Base-by-base conservation (phyloP, 345 rosid genomes). In the Aquilaria malaccensis region DNA sequence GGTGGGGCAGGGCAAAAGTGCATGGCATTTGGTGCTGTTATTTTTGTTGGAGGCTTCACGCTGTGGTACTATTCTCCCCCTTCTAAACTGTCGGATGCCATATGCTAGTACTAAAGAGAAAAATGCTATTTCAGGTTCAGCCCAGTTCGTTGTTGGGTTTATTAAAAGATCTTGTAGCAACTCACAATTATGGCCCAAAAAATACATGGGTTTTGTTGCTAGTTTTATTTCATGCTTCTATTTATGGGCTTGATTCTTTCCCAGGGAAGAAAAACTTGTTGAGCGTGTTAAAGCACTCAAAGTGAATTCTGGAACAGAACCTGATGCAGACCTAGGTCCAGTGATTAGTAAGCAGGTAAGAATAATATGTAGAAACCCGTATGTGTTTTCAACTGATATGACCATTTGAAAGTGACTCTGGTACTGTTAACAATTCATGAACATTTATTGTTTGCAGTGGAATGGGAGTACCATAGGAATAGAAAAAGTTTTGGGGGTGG, bases 1-100 rank as follows among this genome's bases (percentile, higher is more conserved):
- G 86, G 92, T 58, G 79, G 77, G 54, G 85, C 80, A 47, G 92
- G 88, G 67, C 92, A 85, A 50, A 80, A 77, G 64, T 79, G 85
- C 69, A 70, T 61, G 69, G 73, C 85, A 45, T 69, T 83, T 37
- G 69, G 73, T 72, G 70, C 76, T 2, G 80, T 68, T 56, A 66
- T 85, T 48, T 83, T 85, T 65, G 81, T 85, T 61, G 92, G 92
- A 73, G 80, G 74, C 65, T 66, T 67, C 56, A 56, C 65, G 57
- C 59, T 57, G 64, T 85, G 92, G 88, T 85, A 83, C 59, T 30
- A 55, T 64, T 33, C 5, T 37, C 43, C 43, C 43, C 5, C 43
- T 37, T 7, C 43, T 37, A 37, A 37, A 7, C 7, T 37, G 7
- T 37, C 7, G 2, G 43, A 37, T 7, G 3, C 43, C 7, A 7